A percentile compares a stretch with the other conserved stretches of the same genome.
phyloP scores from a whole-genome alignment of 345 rosid species.

The Aurinia saxatilis region DNA sequence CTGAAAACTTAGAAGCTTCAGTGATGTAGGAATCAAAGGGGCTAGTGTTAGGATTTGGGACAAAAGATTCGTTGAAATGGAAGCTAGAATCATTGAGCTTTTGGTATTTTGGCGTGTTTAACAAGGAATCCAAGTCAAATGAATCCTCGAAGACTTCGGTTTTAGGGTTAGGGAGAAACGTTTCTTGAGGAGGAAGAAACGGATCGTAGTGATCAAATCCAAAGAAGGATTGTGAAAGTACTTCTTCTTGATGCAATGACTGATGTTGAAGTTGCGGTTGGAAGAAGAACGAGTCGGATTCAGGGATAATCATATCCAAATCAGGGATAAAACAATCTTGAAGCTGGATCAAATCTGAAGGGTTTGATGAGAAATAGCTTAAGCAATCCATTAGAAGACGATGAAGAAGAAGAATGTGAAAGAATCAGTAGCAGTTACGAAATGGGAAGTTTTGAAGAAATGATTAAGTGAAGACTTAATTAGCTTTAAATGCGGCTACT shows the following conservation, averaged over 20 bases:
- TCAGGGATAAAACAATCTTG: constrained; percentile 23
- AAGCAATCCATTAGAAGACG: constrained; percentile 16
- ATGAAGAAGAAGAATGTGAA: constrained; percentile 8
- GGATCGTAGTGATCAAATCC: neutral
- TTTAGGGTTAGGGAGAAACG: neutral
- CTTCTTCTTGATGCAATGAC: constrained; percentile 3
- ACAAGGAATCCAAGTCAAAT: constrained; percentile 4
- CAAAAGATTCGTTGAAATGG: neutral
- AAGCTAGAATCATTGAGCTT: constrained; percentile 3
- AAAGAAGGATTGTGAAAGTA: neutral
- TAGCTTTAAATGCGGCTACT: neutral
- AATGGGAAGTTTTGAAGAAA: neutral
- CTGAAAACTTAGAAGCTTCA: neutral
- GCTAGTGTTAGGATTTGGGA: neutral
- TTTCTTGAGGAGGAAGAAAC: constrained; percentile 18
- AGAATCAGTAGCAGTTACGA: constrained; percentile 13
- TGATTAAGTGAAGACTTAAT: neutral
- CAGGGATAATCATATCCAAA: constrained; percentile 16
- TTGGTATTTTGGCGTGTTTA: constrained; percentile 8
- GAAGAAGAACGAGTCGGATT: neutral
- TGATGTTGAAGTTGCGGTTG: constrained; percentile 7
- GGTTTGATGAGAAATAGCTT: constrained; percentile 14
- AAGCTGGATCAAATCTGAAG: constrained; percentile 3
- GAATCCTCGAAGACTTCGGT: neutral
- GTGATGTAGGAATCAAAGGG: neutral